phyloP scores from a whole-genome alignment of 2,329 filamentous ascomycete genomes.

The Hortaea sp. region DNA sequence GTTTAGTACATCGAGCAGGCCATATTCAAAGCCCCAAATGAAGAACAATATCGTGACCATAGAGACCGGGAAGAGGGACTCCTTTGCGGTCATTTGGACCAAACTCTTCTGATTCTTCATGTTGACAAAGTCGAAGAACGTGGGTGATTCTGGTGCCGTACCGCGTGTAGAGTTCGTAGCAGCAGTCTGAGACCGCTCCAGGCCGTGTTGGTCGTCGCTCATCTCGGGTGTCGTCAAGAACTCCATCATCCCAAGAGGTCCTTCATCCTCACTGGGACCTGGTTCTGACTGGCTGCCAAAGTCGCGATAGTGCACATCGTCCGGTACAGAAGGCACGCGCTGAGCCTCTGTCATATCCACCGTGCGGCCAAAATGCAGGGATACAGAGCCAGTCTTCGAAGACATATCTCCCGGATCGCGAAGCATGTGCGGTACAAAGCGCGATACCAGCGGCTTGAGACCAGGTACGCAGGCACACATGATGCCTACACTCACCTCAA shows the following conservation, averaged over 20 bases:
- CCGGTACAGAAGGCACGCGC: conserved; percentile 15
- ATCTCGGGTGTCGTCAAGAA: conserved; percentile 43
- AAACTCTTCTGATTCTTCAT: conserved; percentile 60
- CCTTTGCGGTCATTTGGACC: conserved; percentile 50
- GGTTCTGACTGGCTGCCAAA: conserved; percentile 10
- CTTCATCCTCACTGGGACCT: conserved; percentile 5
- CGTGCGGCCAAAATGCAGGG: conserved; percentile 2
- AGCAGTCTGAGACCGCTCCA: conserved; percentile 29
- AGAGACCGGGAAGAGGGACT: conserved; percentile 62
- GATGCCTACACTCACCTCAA: conserved; percentile 85
- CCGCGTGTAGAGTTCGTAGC: conserved; percentile 29
- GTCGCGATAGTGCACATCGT: conserved; percentile 16
- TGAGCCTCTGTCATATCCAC: conserved; percentile 15
- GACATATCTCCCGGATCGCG: conserved; percentile 35
- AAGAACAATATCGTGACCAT: conserved; percentile 76
- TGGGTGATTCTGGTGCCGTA: conserved; percentile 28
- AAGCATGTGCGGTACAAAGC: conserved; percentile 47
- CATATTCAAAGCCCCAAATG: conserved; percentile 85
- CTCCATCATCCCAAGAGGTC: conserved; percentile 39
- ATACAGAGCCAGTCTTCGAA: conserved; percentile 21
- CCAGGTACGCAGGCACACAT: conserved; percentile 88
- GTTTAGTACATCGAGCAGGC: conserved; percentile 74
- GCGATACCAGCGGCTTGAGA: conserved; percentile 71
- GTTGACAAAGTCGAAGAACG: conserved; percentile 70
- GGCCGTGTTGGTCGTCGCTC: conserved; percentile 16